phyloP scores from a whole-genome alignment of 371 early-diverging fungal genomes.

The Mucor irregularis region DNA sequence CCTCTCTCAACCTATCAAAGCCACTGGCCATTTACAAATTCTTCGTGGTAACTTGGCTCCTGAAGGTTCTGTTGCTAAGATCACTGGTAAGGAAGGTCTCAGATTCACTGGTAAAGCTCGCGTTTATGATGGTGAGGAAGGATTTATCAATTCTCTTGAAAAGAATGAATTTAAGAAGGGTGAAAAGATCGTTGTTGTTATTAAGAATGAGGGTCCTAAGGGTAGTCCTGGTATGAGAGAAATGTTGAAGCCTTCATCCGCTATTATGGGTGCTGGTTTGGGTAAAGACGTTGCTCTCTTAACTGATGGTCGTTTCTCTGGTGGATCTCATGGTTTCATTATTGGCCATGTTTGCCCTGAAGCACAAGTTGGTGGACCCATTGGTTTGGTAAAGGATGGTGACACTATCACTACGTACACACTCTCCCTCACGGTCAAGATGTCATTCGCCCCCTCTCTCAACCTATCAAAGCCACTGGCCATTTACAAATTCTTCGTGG shows the following conservation, averaged over 20 bases:
- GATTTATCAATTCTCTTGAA: constrained; percentile 85
- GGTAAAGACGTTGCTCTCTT: constrained; percentile 95
- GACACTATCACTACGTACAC: constrained; percentile 83
- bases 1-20: constrained; percentile 87
- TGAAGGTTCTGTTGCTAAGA: constrained; percentile 91
- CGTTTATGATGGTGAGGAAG: constrained; percentile 90
- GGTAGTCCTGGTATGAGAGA: constrained; percentile 95
- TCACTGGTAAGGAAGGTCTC: constrained; percentile 97
- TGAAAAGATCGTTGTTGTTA: constrained; percentile 73
- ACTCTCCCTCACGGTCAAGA: constrained; percentile 85
- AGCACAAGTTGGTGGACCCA: constrained; percentile 95
- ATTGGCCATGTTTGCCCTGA: constrained; percentile 98
- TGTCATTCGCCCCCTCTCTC: constrained; percentile 80
- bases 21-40: constrained; percentile 91
- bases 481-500: constrained; percentile 93
- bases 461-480: constrained; percentile 91
- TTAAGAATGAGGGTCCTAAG: constrained; percentile 87
- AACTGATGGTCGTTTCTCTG: constrained; percentile 97
- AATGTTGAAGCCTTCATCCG: constrained; percentile 88
- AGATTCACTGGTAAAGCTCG: constrained; percentile 83
- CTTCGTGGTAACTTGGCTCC: constrained; percentile 95
- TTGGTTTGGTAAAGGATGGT: constrained; percentile 87
- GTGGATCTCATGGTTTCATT: constrained; percentile 96
- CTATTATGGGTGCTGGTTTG: constrained; percentile 98
- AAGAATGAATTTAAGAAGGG: constrained; percentile 72